A percentile compares a stretch with the other conserved stretches of the same genome.
Conservation (phyloP, 176 grass and related monocot genomes). For the Melocanna baccifera region DNA sequence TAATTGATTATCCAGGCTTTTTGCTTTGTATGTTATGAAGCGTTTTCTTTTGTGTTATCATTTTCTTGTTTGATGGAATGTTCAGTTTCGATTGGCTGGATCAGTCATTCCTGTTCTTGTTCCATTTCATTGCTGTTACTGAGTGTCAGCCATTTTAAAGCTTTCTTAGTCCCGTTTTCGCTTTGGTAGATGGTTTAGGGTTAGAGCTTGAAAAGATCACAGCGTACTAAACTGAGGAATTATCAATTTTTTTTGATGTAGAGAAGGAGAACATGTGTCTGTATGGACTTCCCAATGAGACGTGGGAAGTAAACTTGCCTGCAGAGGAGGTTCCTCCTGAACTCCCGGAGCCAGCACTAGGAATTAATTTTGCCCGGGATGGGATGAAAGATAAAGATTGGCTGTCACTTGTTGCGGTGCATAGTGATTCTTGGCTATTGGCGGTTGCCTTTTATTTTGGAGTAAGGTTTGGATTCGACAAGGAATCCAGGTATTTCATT, state of each 20-base stretch:
- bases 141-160: background rate
- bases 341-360: too few species aligned
- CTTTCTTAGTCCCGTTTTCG: background rate
- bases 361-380: background rate
- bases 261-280: slow-evolving; percentile 76
- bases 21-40: background rate
- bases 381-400: background rate
- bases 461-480: slow-evolving; percentile 63
- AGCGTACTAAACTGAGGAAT: background rate
- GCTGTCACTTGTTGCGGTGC: background rate
- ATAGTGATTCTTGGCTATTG: slow-evolving; percentile 58
- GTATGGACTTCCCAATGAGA: slow-evolving; percentile 14
- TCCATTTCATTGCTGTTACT: background rate
- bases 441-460: slow-evolving; percentile 78
- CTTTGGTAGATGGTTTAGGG: background rate
- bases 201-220: background rate
- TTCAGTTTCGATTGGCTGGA: background rate
- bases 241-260: background rate
- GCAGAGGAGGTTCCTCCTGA: too few species aligned
- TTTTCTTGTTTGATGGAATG: background rate
- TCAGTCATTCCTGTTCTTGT: background rate
- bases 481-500: slow-evolving; percentile 58
- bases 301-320: too few species aligned
- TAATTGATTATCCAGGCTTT: too few species aligned
- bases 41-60: background rate